Conservation (phyloP, 2,329 filamentous ascomycete genomes). For the Coniochaeta hoffmannii region DNA sequence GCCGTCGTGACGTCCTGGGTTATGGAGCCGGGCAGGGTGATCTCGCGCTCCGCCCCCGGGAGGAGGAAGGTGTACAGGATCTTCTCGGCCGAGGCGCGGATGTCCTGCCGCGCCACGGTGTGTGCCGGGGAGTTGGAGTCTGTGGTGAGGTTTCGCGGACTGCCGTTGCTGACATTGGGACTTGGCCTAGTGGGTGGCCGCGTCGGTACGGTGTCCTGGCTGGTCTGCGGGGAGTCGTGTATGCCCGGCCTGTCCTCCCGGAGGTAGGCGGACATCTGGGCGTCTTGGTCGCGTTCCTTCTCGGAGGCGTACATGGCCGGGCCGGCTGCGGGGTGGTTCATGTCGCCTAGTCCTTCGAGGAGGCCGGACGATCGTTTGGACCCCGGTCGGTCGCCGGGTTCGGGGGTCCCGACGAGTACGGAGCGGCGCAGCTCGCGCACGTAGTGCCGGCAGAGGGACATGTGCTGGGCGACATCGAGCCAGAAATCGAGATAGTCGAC, state of each 20-base stretch:
- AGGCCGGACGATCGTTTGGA: slow-evolving; percentile 82
- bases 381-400: slow-evolving; percentile 63
- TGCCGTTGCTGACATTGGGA: slow-evolving; percentile 46
- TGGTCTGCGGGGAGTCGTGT: slow-evolving; percentile 49
- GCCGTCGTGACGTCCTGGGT: slow-evolving; percentile 76
- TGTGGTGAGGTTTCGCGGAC: slow-evolving; percentile 53
- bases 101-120: slow-evolving; percentile 80
- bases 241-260: slow-evolving; percentile 55
- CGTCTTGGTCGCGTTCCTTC: slow-evolving; percentile 73
- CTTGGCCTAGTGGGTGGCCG: neutral
- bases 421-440: slow-evolving; percentile 91
- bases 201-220: slow-evolving; percentile 13
- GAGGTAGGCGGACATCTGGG: slow-evolving; percentile 85
- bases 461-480: slow-evolving; percentile 99
- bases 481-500: slow-evolving; percentile 99
- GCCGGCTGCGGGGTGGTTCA: slow-evolving; percentile 50
- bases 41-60: slow-evolving; percentile 92
- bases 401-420: slow-evolving; percentile 86
- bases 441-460: slow-evolving; percentile 95
- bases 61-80: slow-evolving; percentile 97
- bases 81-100: slow-evolving; percentile 90
- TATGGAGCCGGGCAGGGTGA: slow-evolving; percentile 83
- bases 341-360: slow-evolving; percentile 65
- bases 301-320: slow-evolving; percentile 57
- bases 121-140: slow-evolving; percentile 80